These are phyloP conservation scores for Penicillium sp. DNA, from an alignment of 2,329 filamentous ascomycete genomes.

Conservation along the genomic window DNA sequence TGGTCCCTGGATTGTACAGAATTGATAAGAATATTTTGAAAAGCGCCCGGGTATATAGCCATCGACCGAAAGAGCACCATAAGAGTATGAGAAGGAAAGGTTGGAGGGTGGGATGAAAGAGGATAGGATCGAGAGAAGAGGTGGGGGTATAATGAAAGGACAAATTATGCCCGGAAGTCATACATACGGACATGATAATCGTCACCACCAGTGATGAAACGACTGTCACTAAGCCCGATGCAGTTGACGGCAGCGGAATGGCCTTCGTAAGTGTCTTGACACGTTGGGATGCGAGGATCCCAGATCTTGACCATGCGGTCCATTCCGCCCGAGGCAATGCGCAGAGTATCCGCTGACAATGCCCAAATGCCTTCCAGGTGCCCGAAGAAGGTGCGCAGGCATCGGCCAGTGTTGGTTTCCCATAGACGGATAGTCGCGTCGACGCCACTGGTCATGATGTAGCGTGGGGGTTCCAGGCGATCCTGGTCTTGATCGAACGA, in stretches of 20 bases:
- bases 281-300: conserved; percentile 90
- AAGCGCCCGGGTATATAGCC: conserved; percentile 32
- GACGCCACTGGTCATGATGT: conserved; percentile 90
- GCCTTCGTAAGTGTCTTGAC: conserved; percentile 89
- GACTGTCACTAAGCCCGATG: conserved; percentile 85
- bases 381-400: conserved; percentile 91
- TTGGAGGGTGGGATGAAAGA: conserved; percentile 2
- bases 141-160: not conserved
- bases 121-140: conserved; percentile 9
- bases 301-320: conserved; percentile 96
- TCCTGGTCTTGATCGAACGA: conserved; percentile 65
- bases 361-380: conserved; percentile 97
- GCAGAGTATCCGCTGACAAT: conserved; percentile 83
- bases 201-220: conserved; percentile 90
- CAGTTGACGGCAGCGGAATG: conserved; percentile 92
- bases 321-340: conserved; percentile 87
- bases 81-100: conserved; percentile 10
- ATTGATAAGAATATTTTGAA: not conserved
- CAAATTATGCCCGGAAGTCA: conserved; percentile 63
- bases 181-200: conserved; percentile 90
- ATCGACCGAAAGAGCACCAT: conserved; percentile 20
- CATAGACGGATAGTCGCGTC: conserved; percentile 92
- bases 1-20: not conserved
- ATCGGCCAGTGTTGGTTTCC: conserved; percentile 82
- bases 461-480: conserved; percentile 79